Percentiles rank a stretch among this genome's conserved stretches.
These are phyloP conservation scores for Mycena leptocephala DNA, from an alignment of 768 basidiomycete species.

Conservation along the genomic window DNA sequence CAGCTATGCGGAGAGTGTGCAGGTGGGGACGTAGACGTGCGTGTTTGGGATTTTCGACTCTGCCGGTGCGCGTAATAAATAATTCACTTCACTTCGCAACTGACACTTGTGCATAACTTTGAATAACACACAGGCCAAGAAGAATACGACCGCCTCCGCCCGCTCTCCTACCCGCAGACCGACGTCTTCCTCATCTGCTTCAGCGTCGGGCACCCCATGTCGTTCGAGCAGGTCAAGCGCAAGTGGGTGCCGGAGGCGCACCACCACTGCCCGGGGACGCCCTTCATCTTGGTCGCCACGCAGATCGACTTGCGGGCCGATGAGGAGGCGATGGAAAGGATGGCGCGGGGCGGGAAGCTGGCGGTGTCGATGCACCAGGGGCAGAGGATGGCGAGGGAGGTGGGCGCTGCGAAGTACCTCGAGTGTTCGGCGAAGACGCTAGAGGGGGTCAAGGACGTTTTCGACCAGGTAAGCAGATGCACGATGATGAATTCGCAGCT, in stretches of 20 bases:
- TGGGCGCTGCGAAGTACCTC: conserved; percentile 98
- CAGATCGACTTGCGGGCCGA: conserved; percentile 98
- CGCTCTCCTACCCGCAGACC: conserved; percentile 99
- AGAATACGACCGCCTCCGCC: conserved; percentile 99
- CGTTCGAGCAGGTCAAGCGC: conserved; percentile 99
- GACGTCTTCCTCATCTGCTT: conserved; percentile 99
- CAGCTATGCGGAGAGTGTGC: conserved; percentile 99
- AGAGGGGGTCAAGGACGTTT: conserved; percentile 99
- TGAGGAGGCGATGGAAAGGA: conserved; percentile 92
- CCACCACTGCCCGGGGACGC: conserved; percentile 99
- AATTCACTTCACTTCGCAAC: no score
- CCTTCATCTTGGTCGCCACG: conserved; percentile 98
- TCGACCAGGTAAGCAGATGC: conserved; percentile 98
- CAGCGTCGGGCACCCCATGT: conserved; percentile 97
- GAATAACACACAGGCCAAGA: conserved; percentile 94
- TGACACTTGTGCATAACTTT: no score
- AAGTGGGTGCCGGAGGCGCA: conserved; percentile 99
- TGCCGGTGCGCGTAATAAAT: no score
- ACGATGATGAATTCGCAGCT: no score
- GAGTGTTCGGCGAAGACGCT: conserved; percentile 99
- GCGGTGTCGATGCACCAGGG: conserved; percentile 92
- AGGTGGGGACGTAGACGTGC: conserved; percentile 99
- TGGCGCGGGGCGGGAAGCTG: conserved; percentile 94
- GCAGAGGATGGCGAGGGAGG: conserved; percentile 94
- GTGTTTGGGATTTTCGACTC: conserved; percentile 99